Conservation (phyloP, 1,284 basidiomycete genomes). For the Wolfiporia cocos region DNA sequence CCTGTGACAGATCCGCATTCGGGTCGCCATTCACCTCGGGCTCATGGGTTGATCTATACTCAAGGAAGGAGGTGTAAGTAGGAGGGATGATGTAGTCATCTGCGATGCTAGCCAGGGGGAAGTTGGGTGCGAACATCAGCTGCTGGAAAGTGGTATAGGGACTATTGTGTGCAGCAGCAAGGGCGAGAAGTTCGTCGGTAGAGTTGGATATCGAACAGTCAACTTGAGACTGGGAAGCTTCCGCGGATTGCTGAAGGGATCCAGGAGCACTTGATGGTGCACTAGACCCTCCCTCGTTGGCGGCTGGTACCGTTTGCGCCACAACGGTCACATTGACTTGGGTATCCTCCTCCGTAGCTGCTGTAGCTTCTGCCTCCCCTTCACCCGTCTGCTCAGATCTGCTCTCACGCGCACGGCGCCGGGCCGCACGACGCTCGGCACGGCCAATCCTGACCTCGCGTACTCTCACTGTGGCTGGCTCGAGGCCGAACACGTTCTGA, state of each 20-base stretch:
- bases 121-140: slow-evolving; percentile 73
- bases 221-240: slow-evolving; percentile 14
- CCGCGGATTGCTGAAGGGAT: slow-evolving; percentile 11
- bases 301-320: slow-evolving; percentile 20
- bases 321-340: slow-evolving; percentile 60
- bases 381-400: slow-evolving; percentile 44
- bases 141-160: slow-evolving; percentile 89
- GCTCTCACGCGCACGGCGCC: slow-evolving; percentile 64
- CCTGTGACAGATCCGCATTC: slow-evolving; percentile 44
- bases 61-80: slow-evolving; percentile 72
- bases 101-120: slow-evolving; percentile 79
- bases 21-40: slow-evolving; percentile 38
- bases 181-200: slow-evolving; percentile 61
- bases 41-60: slow-evolving; percentile 59
- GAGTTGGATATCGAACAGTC: slow-evolving; percentile 20
- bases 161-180: slow-evolving; percentile 64
- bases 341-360: slow-evolving; percentile 48
- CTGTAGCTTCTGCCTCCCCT: slow-evolving; percentile 31
- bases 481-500: slow-evolving; percentile 84
- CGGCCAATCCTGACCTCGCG: slow-evolving; percentile 84
- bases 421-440: slow-evolving; percentile 76
- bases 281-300: slow-evolving; percentile 7
- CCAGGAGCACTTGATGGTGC: slow-evolving; percentile 7
- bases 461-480: slow-evolving; percentile 86
- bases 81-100: slow-evolving; percentile 87